Conservation (phyloP, 805 yeast species). For the Nakazawaea siamensis region DNA sequence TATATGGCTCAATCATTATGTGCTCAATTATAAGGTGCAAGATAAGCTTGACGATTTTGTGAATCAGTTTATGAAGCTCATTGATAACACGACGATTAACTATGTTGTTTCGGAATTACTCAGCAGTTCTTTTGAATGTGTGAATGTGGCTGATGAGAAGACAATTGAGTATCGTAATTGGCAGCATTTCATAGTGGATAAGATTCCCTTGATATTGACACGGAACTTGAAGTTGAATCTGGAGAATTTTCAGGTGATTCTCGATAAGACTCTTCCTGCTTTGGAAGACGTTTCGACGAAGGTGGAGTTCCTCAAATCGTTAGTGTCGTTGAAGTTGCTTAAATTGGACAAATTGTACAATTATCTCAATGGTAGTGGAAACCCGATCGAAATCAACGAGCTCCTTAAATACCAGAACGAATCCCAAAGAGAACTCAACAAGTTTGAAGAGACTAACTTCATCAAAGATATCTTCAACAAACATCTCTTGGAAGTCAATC, state of each 20-base stretch:
- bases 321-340: constrained; percentile 7
- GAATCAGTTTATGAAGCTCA: constrained; percentile 5
- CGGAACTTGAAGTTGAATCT: constrained; percentile 4
- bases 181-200: constrained; percentile 6
- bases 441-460: constrained; percentile 16
- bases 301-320: constrained; percentile 2
- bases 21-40: constrained; percentile 5
- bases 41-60: constrained; percentile 4
- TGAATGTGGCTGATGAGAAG: background rate
- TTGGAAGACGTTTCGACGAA: constrained; percentile 1
- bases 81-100: constrained; percentile 3
- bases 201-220: constrained; percentile 5
- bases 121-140: constrained; percentile 6
- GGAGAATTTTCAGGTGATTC: constrained; percentile 5
- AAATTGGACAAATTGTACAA: constrained; percentile 9
- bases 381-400: constrained; percentile 16
- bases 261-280: constrained; percentile 4
- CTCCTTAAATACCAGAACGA: constrained; percentile 25
- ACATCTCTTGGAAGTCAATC: constrained; percentile 28
- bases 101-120: constrained; percentile 7
- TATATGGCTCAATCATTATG: constrained; percentile 7
- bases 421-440: constrained; percentile 18
- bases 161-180: constrained; percentile 3
- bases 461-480: constrained; percentile 20
- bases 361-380: background rate